Evolutionary conservation across 352 stramenopile genomes (phyloP), one percentile per base, ranked within the genome.

Genomic region (Globisporangium uncinulatum): DNA sequence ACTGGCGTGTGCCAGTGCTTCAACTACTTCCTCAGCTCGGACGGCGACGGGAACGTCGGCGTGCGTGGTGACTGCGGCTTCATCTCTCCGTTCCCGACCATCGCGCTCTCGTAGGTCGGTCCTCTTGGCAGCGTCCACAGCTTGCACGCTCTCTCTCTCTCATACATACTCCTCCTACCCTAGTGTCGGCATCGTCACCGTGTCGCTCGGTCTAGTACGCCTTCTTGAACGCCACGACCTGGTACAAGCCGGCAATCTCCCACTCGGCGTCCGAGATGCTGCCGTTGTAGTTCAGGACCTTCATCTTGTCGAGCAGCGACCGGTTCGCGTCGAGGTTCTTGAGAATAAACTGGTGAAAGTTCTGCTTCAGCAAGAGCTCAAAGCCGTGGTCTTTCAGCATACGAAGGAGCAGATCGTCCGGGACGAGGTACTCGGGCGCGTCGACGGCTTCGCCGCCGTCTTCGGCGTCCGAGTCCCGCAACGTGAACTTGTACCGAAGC

Each of bases 41-140:
- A 94, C 42, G 83, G 85, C 31, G 67, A 71, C 51, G 90, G 86
- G 15, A 83, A 79, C 37, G 59, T 79, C 29, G 92, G 91, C 15
- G 76, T 73, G 34, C 78, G 90, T 19, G 94, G 92, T 42, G 93
- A 98, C 67, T 98, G 94, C 67, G 90, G 93, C 11, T 96, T 94
- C 64, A 65, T 85, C 14, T 79, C 83, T 10, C 78, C 79, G 11
- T 92, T 88, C 54, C 73, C 74, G 32, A 84, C 54, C 48, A 60
- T 77, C 9, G 45, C 72, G 36, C 62, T 82, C 6, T 69, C 72
- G 2, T 77, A 48, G 64, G 41, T 7, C 17, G 14, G 39, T n/a
- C 8, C 3, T 67, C 71, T 5, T 76, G 36, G 63, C 9, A 19
- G 21, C 36, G 20, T 24, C 13, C 49, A 48, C 13, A n/a, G 11